Evolutionary conservation across 2,329 filamentous ascomycete genomes (phyloP).

Genomic region (Aspergillus unguis): DNA sequence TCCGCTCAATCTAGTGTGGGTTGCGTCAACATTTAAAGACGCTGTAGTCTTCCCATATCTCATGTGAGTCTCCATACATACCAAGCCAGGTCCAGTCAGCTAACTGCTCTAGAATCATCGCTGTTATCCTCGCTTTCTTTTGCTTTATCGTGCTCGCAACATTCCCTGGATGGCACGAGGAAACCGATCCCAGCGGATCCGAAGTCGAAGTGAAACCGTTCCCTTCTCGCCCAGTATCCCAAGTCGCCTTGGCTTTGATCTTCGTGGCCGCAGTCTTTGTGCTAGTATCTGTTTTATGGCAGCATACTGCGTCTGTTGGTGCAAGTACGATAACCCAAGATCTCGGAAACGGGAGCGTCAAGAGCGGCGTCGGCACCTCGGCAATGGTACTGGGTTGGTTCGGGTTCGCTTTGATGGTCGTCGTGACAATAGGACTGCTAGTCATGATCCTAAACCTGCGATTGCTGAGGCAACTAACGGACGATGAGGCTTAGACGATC

Average conservation of each 20-base stretch:
- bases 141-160: conserved; percentile 93
- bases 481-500: conserved; percentile 28
- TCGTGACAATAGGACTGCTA: conserved; percentile 89
- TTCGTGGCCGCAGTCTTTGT: conserved; percentile 67
- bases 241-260: conserved; percentile 89
- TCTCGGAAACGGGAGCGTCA: conserved; percentile 83
- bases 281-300: conserved; percentile 59
- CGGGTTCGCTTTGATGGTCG: conserved; percentile 85
- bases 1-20: conserved; percentile 94
- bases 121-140: conserved; percentile 94
- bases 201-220: conserved; percentile 93
- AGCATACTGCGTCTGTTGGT: conserved; percentile 91
- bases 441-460: conserved; percentile 96
- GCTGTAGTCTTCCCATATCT: conserved; percentile 98
- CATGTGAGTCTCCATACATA: conserved; percentile 61
- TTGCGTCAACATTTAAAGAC: conserved; percentile 95
- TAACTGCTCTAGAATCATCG: conserved; percentile 69
- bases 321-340: conserved; percentile 92
- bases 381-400: conserved; percentile 99
- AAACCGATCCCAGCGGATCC: conserved; percentile 73
- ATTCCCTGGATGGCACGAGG: conserved; percentile 96
- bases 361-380: conserved; percentile 82
- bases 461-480: conserved; percentile 62
- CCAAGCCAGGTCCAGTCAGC: not conserved
- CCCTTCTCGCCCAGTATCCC: conserved; percentile 85